phyloP scores from a whole-genome alignment of 2,329 filamentous ascomycete genomes.

The Claviceps pazoutovae region DNA sequence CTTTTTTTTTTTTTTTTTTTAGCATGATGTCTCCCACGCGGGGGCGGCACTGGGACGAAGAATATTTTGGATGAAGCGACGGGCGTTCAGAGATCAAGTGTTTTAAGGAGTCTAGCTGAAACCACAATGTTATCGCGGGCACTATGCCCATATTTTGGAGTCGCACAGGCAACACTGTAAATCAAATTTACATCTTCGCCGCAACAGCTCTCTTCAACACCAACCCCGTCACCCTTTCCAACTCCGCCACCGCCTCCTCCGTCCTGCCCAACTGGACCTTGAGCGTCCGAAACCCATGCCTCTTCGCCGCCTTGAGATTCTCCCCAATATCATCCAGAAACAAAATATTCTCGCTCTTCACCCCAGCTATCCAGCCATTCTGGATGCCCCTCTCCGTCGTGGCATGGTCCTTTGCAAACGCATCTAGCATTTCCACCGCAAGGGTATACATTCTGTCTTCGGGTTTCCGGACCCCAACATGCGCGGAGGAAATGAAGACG shows the following conservation, averaged over 20 bases:
- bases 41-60: not conserved
- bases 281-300: conserved; percentile 64
- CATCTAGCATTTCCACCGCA: conserved; percentile 52
- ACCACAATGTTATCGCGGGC: not conserved
- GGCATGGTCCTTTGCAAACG: conserved; percentile 42
- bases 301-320: conserved; percentile 70
- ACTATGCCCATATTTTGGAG: not conserved
- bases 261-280: conserved; percentile 71
- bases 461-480: conserved; percentile 78
- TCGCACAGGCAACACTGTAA: too few relatives aligned
- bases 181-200: conserved; percentile 26
- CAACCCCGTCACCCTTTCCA: conserved; percentile 64
- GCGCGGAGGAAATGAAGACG: conserved; percentile 74
- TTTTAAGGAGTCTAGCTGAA: not conserved
- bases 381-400: conserved; percentile 21
- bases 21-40: not conserved
- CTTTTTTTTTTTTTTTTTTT: not conserved
- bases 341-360: conserved; percentile 55
- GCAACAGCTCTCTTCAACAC: conserved; percentile 35
- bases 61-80: not conserved
- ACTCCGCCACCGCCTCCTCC: conserved; percentile 65
- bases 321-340: conserved; percentile 93
- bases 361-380: conserved; percentile 31
- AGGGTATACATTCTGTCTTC: conserved; percentile 68
- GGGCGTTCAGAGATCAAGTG: not conserved